phyloP scores from a whole-genome alignment of 1,284 basidiomycete species.

The Cutaneotrichosporon sp. region DNA sequence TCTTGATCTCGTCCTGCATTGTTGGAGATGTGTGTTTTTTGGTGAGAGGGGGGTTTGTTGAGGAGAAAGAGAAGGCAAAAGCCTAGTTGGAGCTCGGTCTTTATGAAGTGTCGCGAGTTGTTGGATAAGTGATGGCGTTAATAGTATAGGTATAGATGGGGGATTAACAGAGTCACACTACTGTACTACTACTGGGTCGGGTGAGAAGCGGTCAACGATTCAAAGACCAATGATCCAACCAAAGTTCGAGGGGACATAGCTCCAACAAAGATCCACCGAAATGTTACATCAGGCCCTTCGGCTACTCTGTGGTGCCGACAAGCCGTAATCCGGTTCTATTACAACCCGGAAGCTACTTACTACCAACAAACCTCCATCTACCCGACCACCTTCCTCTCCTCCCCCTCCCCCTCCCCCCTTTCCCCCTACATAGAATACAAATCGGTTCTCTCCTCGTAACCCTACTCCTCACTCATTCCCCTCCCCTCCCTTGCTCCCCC shows the following conservation, averaged over 20 bases:
- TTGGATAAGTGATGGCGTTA: no score
- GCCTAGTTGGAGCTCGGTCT: not conserved
- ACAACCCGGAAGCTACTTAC: not conserved
- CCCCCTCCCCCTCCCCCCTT: not conserved
- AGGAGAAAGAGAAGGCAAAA: not conserved
- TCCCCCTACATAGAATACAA: not conserved
- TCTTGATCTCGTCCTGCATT: slow-evolving; percentile 44
- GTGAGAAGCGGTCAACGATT: not conserved
- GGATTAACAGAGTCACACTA: no score
- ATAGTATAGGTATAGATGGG: no score
- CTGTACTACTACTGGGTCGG: not conserved
- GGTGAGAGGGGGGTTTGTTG: slow-evolving; percentile 3
- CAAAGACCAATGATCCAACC: no score
- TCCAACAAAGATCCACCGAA: slow-evolving; percentile 14
- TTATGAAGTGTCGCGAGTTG: not conserved
- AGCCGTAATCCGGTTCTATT: not conserved
- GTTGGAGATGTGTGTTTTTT: slow-evolving; percentile 7
- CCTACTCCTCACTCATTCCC: no score
- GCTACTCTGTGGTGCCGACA: slow-evolving; percentile 11
- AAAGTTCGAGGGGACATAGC: not conserved
- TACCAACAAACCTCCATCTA: not conserved
- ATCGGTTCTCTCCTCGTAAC: no score
- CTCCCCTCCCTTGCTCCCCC: no score
- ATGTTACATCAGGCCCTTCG: slow-evolving; percentile 9
- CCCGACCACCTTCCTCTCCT: not conserved